Evolutionary conservation across 257 asterid species (phyloP).

Genomic region (Solanum stenotomum): DNA sequence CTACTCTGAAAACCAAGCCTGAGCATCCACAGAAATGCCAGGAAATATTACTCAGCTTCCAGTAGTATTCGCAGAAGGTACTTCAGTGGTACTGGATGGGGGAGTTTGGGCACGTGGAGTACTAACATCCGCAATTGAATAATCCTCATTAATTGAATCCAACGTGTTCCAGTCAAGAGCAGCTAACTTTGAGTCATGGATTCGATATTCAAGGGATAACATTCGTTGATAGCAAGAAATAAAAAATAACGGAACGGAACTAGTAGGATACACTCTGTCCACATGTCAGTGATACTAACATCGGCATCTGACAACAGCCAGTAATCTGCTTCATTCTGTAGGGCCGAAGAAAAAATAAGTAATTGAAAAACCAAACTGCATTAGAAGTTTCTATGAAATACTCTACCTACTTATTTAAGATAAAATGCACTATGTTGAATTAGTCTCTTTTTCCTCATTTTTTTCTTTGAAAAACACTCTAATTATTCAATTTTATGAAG

Average conservation of each 20-base stretch:
- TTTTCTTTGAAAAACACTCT: neutral
- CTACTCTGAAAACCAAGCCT: neutral
- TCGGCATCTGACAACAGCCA: slow-evolving; percentile 56
- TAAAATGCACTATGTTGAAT: neutral
- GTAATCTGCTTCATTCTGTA: slow-evolving; percentile 72
- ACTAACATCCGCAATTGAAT: slow-evolving; percentile 18
- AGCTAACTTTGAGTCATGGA: slow-evolving; percentile 23
- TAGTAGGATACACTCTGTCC: slow-evolving; percentile 63
- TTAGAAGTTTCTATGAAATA: neutral
- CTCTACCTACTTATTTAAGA: neutral
- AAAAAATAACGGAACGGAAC: neutral
- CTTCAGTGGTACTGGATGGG: slow-evolving; percentile 24
- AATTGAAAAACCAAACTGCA: neutral
- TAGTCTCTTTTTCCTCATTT: neutral
- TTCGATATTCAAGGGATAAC: neutral
- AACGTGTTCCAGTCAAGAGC: slow-evolving; percentile 37
- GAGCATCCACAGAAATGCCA: neutral
- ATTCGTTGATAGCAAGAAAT: neutral
- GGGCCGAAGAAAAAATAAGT: neutral
- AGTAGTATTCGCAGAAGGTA: slow-evolving; percentile 21
- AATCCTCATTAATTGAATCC: slow-evolving; percentile 31
- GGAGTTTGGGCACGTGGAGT: slow-evolving; percentile 45
- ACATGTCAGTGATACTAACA: slow-evolving; percentile 62
- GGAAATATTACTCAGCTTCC: slow-evolving; percentile 14
- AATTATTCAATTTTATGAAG: neutral